A percentile compares a stretch with the other conserved stretches of the same genome.
Conservation (phyloP, 1,139 yeast species). For the Meyerozyma smithsonii region DNA sequence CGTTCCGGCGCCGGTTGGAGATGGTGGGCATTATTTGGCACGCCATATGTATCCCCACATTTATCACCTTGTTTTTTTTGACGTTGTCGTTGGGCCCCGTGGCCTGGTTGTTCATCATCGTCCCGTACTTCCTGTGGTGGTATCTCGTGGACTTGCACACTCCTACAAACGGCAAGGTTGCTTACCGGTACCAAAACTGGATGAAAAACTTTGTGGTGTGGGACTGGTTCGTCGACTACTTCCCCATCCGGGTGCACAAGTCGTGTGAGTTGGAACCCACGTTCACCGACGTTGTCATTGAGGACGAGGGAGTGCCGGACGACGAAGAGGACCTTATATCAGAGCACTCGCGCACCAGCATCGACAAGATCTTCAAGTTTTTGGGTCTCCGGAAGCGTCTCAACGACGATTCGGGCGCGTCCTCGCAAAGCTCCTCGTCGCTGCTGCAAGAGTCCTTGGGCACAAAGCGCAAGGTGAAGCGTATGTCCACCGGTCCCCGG, state of each 20-base stretch:
- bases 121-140: conserved; percentile 59
- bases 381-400: conserved; percentile 38
- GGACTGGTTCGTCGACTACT: conserved; percentile 72
- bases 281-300: conserved; percentile 37
- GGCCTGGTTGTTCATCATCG: conserved; percentile 60
- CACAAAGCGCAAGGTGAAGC: conserved; percentile 15
- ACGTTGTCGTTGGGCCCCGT: conserved; percentile 61
- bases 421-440: conserved; percentile 4
- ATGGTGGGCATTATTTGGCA: conserved; percentile 76
- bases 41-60: conserved; percentile 64
- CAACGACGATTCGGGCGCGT: conserved; percentile 21
- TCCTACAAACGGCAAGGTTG: conserved; percentile 69
- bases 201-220: conserved; percentile 60
- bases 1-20: conserved; percentile 56
- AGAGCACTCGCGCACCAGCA: conserved; percentile 32
- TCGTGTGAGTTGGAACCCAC: conserved; percentile 74
- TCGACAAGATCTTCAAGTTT: conserved; percentile 33
- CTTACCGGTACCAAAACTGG: conserved; percentile 51
- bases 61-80: conserved; percentile 47
- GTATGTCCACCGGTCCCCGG: conserved; percentile 58
- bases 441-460: conserved; percentile 4
- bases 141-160: conserved; percentile 53
- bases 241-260: conserved; percentile 74
- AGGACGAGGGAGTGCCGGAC: conserved; percentile 15
- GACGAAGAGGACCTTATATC: conserved; percentile 44